phyloP scores from a whole-genome alignment of 2,329 filamentous ascomycete genomes.

The Alternaria alternata region DNA sequence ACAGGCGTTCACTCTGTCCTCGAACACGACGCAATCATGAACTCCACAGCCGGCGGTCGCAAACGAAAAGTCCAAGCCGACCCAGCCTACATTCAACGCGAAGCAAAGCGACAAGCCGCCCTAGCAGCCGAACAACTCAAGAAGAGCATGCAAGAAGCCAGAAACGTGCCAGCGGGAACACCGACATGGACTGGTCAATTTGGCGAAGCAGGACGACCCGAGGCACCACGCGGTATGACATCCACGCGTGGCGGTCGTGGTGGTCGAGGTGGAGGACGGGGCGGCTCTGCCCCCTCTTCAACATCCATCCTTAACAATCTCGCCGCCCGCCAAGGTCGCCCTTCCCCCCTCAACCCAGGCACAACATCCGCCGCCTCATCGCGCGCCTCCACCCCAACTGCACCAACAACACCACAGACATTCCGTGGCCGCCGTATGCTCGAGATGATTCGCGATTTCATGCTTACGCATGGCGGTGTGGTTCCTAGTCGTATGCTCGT shows the following conservation, averaged over 20 bases:
- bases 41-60: constrained; percentile 51
- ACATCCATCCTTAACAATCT: constrained; percentile 55
- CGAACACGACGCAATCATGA: constrained; percentile 89
- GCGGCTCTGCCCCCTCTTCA: constrained; percentile 53
- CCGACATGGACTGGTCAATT: constrained; percentile 93
- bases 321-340: constrained; percentile 51
- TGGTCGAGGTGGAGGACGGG: constrained; percentile 37
- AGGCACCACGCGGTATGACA: constrained; percentile 41
- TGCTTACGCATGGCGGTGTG: constrained; percentile 77
- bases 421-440: constrained; percentile 55
- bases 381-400: constrained; percentile 38
- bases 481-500: constrained; percentile 86
- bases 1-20: constrained; percentile 89
- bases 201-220: constrained; percentile 75
- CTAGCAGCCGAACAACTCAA: constrained; percentile 79
- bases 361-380: constrained; percentile 28
- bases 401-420: constrained; percentile 28
- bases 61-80: constrained; percentile 77
- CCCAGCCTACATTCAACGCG: constrained; percentile 77
- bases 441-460: constrained; percentile 75
- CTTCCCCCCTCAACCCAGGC: constrained; percentile 15
- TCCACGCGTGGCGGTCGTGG: constrained; percentile 55
- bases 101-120: constrained; percentile 81
- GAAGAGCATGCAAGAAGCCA: constrained; percentile 75
- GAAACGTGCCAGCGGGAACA: constrained; percentile 77